Evolutionary conservation across 192 early-diverging fungal genomes (phyloP).

Genomic region (Pilobolus umbonatus): DNA sequence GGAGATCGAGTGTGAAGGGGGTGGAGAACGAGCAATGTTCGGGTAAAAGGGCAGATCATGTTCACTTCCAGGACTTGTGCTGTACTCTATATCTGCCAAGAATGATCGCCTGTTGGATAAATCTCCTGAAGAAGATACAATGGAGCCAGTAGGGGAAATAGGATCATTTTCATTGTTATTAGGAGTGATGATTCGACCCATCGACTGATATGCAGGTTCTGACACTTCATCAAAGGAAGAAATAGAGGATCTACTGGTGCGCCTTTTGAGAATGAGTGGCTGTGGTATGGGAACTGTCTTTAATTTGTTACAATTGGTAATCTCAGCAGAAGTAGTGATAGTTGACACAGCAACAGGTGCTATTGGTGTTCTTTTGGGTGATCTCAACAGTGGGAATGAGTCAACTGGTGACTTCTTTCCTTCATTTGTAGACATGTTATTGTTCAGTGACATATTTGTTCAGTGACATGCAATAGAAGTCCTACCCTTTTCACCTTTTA

Average conservation of each 20-base stretch:
- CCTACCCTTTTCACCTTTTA: too few relatives aligned
- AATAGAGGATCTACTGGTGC: conserved; percentile 29
- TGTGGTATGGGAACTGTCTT: conserved; percentile 34
- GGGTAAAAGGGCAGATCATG: neutral
- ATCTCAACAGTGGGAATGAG: too few relatives aligned
- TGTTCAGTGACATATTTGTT: too few relatives aligned
- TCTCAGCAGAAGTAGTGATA: conserved; percentile 21
- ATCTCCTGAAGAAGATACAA: neutral
- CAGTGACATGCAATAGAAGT: too few relatives aligned
- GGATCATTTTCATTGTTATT: neutral
- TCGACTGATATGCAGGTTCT: neutral
- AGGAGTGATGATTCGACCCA: too few relatives aligned
- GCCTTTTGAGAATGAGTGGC: conserved; percentile 25
- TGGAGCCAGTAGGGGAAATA: conserved; percentile 5
- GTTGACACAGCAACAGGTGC: conserved; percentile 1
- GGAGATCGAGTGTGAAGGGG: too few relatives aligned
- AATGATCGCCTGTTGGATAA: conserved; percentile 1
- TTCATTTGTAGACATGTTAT: too few relatives aligned
- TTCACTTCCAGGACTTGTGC: conserved; percentile 20
- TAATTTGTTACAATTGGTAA: conserved; percentile 16
- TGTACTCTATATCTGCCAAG: conserved; percentile 20
- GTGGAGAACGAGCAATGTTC: too few relatives aligned
- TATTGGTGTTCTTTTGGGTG: neutral
- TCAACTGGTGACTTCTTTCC: too few relatives aligned
- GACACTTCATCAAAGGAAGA: conserved; percentile 20